Evolutionary conservation across 169 alveolate genomes (phyloP), one percentile per base, ranked within the genome.

Genomic region (Cryptosporidium sp.): DNA sequence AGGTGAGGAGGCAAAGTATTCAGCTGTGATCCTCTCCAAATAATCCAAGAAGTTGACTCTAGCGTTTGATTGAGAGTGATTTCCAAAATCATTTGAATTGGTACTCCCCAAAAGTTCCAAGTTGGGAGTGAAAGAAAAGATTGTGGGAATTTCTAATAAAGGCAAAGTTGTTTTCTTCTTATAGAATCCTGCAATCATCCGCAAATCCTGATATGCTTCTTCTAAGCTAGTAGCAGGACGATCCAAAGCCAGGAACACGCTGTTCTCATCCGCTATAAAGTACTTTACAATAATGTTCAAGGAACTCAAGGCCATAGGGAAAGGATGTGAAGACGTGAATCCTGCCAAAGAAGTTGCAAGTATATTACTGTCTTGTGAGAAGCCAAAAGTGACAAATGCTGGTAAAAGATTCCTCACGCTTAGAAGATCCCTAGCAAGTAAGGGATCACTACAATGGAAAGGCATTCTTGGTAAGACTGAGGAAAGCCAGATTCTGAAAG

Each of bases 401-500:
- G 80, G 80, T 8, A 80, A 16, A 5, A 80, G 67, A 16, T 14
- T 21, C 5, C 16, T 21, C 10, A 80, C 62, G 39, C 51, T 62
- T 35, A 37, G 89, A 23, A 80, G 56, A 29, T 60, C 75, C 65
- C 10, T 37, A 16, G 37, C 31, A 3, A 80, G 52, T 21, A 80
- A 65, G 8, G 75, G 68, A 33, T 80, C 89, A 2, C 31, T n/a
- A 14, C 31, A 61, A 29, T 18, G 39, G 58, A 37, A 80, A 1
- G 80, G 23, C 58, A 65, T 60, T 33, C 48, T 80, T 16, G 75
- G 67, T 9, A 62, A n/a, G 16, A 80, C 75, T 1, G 73, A 60
- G 68, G 23, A 45, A 33, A 56, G n/a, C 89, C 89, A 80, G 4
- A 80, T 35, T 51, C 89, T 80, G 67, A 80, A 80, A 51, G 89